Percentiles rank a stretch among this genome's conserved stretches.
These are phyloP conservation scores for Potentilla sterilis DNA, from an alignment of 306 rosid species.

Conservation along the genomic window DNA sequence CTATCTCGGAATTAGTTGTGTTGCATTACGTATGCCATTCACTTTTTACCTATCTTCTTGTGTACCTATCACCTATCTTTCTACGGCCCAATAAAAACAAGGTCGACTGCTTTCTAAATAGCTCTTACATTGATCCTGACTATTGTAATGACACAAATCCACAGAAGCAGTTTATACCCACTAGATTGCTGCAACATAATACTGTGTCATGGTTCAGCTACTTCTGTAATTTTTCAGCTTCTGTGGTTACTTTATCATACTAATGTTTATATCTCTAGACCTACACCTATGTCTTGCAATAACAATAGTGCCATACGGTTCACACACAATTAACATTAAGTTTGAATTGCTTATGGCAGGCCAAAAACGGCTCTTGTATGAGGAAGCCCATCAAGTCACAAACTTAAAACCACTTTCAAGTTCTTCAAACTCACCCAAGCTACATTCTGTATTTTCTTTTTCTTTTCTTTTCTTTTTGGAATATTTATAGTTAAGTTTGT, in stretches of 20 bases:
- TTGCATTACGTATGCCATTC: not conserved
- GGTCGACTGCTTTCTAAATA: not conserved
- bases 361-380: not conserved
- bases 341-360: not conserved
- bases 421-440: not conserved
- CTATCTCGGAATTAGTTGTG: not conserved
- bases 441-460: not conserved
- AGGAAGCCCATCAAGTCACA: not conserved
- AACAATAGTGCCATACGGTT: not conserved
- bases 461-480: no score
- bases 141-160: no score
- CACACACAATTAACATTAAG: not conserved
- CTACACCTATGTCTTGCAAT: not conserved
- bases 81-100: not conserved
- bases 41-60: not conserved
- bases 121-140: no score
- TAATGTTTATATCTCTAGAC: not conserved
- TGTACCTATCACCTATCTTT: not conserved
- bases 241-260: not conserved
- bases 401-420: not conserved
- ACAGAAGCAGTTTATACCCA: no score
- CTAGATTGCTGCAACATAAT: not conserved
- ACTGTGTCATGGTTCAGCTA: not conserved
- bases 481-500: no score
- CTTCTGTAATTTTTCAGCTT: not conserved